These are phyloP conservation scores for Penicillium sp. DNA, from an alignment of 2,329 filamentous ascomycete genomes.

Conservation along the genomic window DNA sequence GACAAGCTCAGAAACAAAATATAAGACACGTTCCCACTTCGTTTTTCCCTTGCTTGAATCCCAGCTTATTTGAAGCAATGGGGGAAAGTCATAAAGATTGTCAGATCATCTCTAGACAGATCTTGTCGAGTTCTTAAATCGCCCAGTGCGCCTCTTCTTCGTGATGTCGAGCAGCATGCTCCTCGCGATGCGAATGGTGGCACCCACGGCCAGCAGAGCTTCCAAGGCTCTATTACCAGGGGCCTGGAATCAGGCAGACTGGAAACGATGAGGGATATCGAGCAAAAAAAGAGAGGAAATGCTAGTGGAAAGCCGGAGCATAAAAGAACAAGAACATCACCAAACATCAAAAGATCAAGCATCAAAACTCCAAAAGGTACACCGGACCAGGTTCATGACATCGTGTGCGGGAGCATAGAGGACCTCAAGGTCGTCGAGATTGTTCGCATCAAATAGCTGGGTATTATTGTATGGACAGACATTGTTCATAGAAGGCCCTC, in stretches of 20 bases:
- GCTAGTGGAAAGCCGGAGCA: constrained; percentile 2
- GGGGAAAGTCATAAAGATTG: constrained; percentile 3
- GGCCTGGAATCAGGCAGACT: constrained; percentile 1
- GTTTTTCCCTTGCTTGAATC: constrained; percentile 3
- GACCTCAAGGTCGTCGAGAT: constrained; percentile 24
- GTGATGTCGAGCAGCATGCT: constrained; percentile 81
- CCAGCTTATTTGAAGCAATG: constrained; percentile 1
- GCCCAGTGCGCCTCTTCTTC: constrained; percentile 65
- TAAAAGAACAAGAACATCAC: constrained; percentile 2
- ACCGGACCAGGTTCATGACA: constrained; percentile 23
- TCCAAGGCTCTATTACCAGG: constrained; percentile 51
- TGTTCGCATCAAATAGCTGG: constrained; percentile 28
- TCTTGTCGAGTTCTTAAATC: constrained; percentile 16
- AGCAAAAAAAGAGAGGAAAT: constrained; percentile 10
- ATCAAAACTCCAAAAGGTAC: constrained; percentile 17
- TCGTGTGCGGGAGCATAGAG: constrained; percentile 20
- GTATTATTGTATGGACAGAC: constrained; percentile 21
- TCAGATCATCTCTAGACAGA: constrained; percentile 17
- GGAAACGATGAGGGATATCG: constrained; percentile 21
- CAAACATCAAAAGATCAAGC: neutral
- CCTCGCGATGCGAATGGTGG: constrained; percentile 56
- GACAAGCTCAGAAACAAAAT: constrained; percentile 5
- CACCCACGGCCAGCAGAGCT: constrained; percentile 68
- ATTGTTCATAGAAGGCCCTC: constrained; percentile 36
- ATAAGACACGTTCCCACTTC: constrained; percentile 2